Base-by-base conservation (phyloP, 148 eudicot species). In the Cornus controversa region DNA sequence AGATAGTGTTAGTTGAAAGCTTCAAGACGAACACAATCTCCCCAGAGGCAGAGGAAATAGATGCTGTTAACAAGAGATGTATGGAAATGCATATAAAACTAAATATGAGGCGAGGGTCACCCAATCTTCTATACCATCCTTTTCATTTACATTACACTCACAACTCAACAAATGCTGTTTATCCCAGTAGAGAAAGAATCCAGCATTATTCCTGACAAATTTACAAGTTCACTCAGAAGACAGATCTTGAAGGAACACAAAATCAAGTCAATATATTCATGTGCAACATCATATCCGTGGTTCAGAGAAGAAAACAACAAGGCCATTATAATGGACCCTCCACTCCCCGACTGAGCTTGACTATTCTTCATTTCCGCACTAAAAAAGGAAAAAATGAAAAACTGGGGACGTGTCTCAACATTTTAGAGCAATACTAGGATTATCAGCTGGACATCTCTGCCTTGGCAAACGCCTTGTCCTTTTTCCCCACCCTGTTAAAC, bases 401-500 rank as follows among this genome's bases (percentile, higher is more conserved):
- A 24, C 58, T 11, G 18, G 64, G 23, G 36, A 10, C 60, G 25
- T 6, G n/a, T 0, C 34, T 78, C 69, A 77, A n/a, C 79, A 81
- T 66, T 80, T 76, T 20, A 79, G 68, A 25, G 76, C 74, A 58
- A 27, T 63, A 71, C 78, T 36, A 72, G 37, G 79, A 69, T 64
- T 27, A 62, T 53, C 79, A 26, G 23, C 73, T 54, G 66, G 36
- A 69, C 83, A 79, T 69, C 84, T 74, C 78, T 82, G 87, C 72
- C 89, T 74, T 0, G 89, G 89, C 66, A 84, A 58, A 20, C 89
- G 83, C 70, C 87, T 67, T 5, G 85, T 86, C 76, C 75, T 81
- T 79, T 78, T 86, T 29, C 89, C 89, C 89, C 89, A 86, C 10
- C 87, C 87, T 8, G 72, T 69, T 50, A 86, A 68, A 64, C 62